Evolutionary conservation across 2,329 filamentous ascomycete species (phyloP).

Genomic region (Exophiala viscosa): DNA sequence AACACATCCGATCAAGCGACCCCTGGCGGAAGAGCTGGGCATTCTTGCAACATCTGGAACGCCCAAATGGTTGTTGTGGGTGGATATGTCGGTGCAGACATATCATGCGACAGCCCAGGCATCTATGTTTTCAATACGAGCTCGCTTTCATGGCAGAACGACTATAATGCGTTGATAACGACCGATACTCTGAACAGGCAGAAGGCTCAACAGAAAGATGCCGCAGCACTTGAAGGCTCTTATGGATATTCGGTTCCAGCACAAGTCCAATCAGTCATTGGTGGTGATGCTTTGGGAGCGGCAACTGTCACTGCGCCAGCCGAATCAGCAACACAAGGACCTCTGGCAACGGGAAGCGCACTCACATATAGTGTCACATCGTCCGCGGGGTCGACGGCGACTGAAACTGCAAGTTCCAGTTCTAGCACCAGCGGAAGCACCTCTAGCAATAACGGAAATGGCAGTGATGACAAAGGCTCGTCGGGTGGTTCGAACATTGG

Average conservation of each 20-base stretch:
- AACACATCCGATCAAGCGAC: slow-evolving; percentile 46
- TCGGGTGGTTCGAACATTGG: slow-evolving; percentile 45
- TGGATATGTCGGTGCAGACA: slow-evolving; percentile 60
- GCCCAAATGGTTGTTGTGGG: slow-evolving; percentile 77
- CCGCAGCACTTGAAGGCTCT: slow-evolving; percentile 56
- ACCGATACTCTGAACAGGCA: slow-evolving; percentile 46
- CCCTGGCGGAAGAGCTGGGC: slow-evolving; percentile 63
- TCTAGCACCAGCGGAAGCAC: slow-evolving; percentile 46
- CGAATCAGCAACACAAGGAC: slow-evolving; percentile 62
- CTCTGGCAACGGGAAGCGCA: slow-evolving; percentile 66
- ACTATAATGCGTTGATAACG: slow-evolving; percentile 63
- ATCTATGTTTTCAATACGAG: slow-evolving; percentile 76
- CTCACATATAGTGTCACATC: slow-evolving; percentile 63
- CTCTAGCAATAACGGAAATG: slow-evolving; percentile 47
- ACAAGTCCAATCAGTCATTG: slow-evolving; percentile 61
- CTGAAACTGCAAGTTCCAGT: slow-evolving; percentile 36
- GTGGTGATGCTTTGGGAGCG: slow-evolving; percentile 62
- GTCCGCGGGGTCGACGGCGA: slow-evolving; percentile 40
- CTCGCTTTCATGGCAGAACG: slow-evolving; percentile 63
- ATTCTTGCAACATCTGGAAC: slow-evolving; percentile 73
- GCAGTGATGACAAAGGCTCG: slow-evolving; percentile 29
- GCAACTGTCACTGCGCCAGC: slow-evolving; percentile 66
- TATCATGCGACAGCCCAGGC: slow-evolving; percentile 64
- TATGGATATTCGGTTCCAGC: slow-evolving; percentile 68
- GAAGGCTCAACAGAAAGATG: slow-evolving; percentile 49